Conservation (phyloP, 2,329 filamentous ascomycete genomes). For the Lasiodiplodia citricola region DNA sequence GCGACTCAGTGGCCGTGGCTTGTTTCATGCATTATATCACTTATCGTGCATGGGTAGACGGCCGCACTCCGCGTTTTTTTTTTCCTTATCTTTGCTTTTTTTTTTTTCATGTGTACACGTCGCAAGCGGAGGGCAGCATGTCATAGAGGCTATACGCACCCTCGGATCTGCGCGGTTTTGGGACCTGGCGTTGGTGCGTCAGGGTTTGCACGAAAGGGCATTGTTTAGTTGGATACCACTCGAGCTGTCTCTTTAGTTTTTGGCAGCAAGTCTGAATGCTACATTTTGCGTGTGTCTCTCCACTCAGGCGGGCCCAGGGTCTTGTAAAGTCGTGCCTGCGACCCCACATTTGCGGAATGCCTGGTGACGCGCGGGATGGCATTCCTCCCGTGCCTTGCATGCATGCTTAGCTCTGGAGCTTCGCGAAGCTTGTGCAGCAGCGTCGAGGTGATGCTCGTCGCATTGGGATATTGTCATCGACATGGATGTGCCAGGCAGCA, state of each 20-base stretch:
- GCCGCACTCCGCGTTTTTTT: not conserved
- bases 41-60: constrained; percentile 12
- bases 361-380: not conserved
- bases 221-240: constrained; percentile 26
- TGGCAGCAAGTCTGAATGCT: constrained; percentile 11
- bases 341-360: constrained; percentile 1
- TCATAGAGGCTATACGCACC: constrained; percentile 18
- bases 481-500: not conserved
- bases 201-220: constrained; percentile 14
- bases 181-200: constrained; percentile 8
- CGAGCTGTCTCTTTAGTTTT: constrained; percentile 8
- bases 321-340: not conserved
- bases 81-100: not conserved
- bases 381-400: constrained; percentile 20
- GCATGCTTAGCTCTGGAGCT: constrained; percentile 15
- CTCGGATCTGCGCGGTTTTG: constrained; percentile 1
- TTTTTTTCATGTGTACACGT: not conserved
- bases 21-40: constrained; percentile 15
- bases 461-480: constrained; percentile 1
- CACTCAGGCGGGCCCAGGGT: not conserved
- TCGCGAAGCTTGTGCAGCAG: constrained; percentile 16
- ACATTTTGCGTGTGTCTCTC: constrained; percentile 12
- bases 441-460: not conserved
- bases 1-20: not conserved
- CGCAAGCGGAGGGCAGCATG: constrained; percentile 2